Evolutionary conservation across 116 monocot genomes (phyloP).

Genomic region (Dioscorea cayenensis): DNA sequence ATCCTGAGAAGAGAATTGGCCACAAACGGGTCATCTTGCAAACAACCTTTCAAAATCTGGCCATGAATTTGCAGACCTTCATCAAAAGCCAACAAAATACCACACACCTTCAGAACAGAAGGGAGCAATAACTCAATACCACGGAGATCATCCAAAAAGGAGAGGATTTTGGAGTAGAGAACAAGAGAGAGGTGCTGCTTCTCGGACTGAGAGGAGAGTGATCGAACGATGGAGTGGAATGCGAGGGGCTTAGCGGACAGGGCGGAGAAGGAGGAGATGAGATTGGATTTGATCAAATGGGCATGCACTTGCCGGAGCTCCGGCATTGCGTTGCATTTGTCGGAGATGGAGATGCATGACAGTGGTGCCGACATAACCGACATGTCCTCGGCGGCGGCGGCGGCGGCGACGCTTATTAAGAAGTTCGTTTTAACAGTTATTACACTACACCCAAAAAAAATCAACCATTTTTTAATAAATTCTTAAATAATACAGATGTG

Average conservation of each 20-base stretch:
- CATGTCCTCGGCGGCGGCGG: too few relatives aligned
- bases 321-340: background rate
- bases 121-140: slow-evolving; percentile 15
- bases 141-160: background rate
- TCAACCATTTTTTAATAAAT: too few relatives aligned
- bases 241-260: background rate
- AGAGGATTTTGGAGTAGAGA: slow-evolving; percentile 14
- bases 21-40: slow-evolving; percentile 13
- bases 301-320: slow-evolving; percentile 25
- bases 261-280: background rate
- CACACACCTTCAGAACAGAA: slow-evolving; percentile 17
- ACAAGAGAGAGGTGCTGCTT: background rate
- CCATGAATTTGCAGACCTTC: slow-evolving; percentile 18
- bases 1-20: slow-evolving; percentile 18
- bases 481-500: too few relatives aligned
- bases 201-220: background rate
- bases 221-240: slow-evolving; percentile 1
- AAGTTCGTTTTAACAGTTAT: too few relatives aligned
- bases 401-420: too few relatives aligned
- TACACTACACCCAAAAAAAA: too few relatives aligned
- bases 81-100: slow-evolving; percentile 1
- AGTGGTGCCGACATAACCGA: too few relatives aligned
- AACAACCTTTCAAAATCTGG: slow-evolving; percentile 13
- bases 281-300: slow-evolving; percentile 21
- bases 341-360: slow-evolving; percentile 4